These are phyloP conservation scores for Strobilomyces confusus DNA, from an alignment of 768 basidiomycete genomes.

Conservation along the genomic window DNA sequence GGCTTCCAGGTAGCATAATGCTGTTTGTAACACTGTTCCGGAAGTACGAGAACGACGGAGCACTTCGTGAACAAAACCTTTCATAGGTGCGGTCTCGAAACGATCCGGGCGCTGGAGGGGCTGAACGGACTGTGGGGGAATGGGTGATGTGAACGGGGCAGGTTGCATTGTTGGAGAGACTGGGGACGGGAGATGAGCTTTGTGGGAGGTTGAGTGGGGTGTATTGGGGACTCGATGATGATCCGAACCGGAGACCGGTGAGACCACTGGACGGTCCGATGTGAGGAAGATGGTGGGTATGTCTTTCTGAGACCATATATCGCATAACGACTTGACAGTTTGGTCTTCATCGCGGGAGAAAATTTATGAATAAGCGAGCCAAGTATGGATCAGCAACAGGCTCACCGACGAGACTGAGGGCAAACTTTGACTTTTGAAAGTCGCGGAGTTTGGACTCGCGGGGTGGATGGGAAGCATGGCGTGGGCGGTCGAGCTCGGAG, in stretches of 20 bases:
- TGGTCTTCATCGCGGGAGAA: constrained; percentile 48
- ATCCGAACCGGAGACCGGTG: constrained; percentile 11
- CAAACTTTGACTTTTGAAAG: constrained; percentile 60
- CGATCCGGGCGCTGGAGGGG: constrained; percentile 11
- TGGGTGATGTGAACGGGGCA: constrained; percentile 26
- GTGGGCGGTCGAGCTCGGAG: constrained; percentile 34
- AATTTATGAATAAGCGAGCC: constrained; percentile 9
- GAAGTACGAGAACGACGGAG: constrained; percentile 83
- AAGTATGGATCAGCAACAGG: constrained; percentile 7
- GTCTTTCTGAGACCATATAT: constrained; percentile 78
- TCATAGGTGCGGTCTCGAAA: constrained; percentile 53
- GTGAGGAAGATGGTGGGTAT: constrained; percentile 58
- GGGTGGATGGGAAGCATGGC: constrained; percentile 32
- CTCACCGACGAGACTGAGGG: constrained; percentile 68
- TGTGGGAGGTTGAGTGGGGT: constrained; percentile 19
- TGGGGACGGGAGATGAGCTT: constrained; percentile 50
- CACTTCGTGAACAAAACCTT: constrained; percentile 83
- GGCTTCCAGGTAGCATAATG: constrained; percentile 83
- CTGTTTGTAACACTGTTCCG: constrained; percentile 79
- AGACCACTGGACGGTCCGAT: constrained; percentile 28
- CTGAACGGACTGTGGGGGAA: constrained; percentile 26
- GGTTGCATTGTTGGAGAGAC: constrained; percentile 47
- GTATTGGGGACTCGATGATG: constrained; percentile 2
- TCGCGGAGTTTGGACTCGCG: constrained; percentile 38
- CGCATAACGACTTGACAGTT: constrained; percentile 71